phyloP scores from a whole-genome alignment of 768 basidiomycete genomes.

The Hericium coralloides region DNA sequence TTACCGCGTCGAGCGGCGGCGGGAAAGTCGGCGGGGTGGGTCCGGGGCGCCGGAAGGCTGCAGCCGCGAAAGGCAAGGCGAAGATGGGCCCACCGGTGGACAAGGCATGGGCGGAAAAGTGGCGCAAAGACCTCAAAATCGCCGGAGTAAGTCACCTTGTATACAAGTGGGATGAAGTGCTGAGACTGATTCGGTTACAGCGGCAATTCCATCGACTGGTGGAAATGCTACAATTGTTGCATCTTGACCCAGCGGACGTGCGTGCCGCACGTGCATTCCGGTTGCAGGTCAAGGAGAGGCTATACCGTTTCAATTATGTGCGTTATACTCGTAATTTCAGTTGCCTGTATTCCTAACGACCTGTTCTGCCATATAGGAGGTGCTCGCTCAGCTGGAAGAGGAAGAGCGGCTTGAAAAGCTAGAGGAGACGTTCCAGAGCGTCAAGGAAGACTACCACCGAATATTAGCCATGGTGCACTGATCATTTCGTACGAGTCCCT shows the following conservation, averaged over 20 bases:
- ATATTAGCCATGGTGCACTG: constrained; percentile 48
- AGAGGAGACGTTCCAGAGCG: constrained; percentile 86
- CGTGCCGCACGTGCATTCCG: constrained; percentile 58
- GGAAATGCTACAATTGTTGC: constrained; percentile 81
- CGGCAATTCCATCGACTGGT: constrained; percentile 88
- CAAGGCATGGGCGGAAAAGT: constrained; percentile 68
- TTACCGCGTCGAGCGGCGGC: constrained; percentile 18
- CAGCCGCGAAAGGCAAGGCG: constrained; percentile 30
- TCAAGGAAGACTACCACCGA: constrained; percentile 76
- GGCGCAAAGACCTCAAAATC: constrained; percentile 80
- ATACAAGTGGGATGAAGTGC: background rate
- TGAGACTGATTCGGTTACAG: constrained; percentile 29
- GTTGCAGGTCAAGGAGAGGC: constrained; percentile 87
- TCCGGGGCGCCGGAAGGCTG: constrained; percentile 15
- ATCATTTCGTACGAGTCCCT: background rate
- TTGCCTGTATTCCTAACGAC: background rate
- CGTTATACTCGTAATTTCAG: constrained; percentile 21
- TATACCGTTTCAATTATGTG: constrained; percentile 94
- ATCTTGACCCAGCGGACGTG: constrained; percentile 54
- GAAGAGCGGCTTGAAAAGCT: constrained; percentile 82
- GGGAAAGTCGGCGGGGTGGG: constrained; percentile 28
- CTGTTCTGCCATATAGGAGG: constrained; percentile 48
- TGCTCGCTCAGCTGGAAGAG: constrained; percentile 80
- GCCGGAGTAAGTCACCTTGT: constrained; percentile 53
- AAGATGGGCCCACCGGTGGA: constrained; percentile 74